Evolutionary conservation across 768 basidiomycete species (phyloP), one percentile per base, ranked within the genome.

Genomic region (Pluteus cervinus): DNA sequence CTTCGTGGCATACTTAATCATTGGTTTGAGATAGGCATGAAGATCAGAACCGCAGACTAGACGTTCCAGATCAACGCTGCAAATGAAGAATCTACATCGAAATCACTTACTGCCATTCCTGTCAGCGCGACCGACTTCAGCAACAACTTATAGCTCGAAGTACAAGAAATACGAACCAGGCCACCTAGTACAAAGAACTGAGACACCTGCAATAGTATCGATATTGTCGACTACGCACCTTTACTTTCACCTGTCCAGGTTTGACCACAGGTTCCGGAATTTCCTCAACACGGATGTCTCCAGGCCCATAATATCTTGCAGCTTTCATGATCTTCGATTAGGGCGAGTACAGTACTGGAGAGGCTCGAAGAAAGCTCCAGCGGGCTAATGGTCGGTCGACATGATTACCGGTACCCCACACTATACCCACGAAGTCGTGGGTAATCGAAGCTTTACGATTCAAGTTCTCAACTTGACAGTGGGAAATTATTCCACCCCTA

Each of bases 291-390:
- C 63, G 59, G 11, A 75, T 54, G 38, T 69, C 62, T 7, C 60
- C 57, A 21, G 64, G 61, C 4, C 64, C 71, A 40, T 72, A 66
- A 40, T 60, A 70, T 26, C 64, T 61, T 22, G 65, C 65, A 23
- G 69, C 69, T 37, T 60, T 69, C 71, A 73, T 72, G 7, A 28
- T n/a, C n/a, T n/a, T n/a, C n/a, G n/a, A n/a, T n/a, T n/a, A n/a
- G n/a, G n/a, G n/a, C n/a, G n/a, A n/a, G n/a, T n/a, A n/a, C n/a
- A n/a, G n/a, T n/a, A n/a, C n/a, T n/a, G n/a, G n/a, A n/a, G n/a
- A n/a, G n/a, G n/a, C n/a, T n/a, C n/a, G n/a, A n/a, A n/a, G n/a
- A n/a, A n/a, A n/a, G n/a, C n/a, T n/a, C n/a, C n/a, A n/a, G n/a
- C n/a, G n/a, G n/a, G n/a, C n/a, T n/a, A n/a, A n/a, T n/a, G n/a